phyloP scores from a whole-genome alignment of 352 stramenopile species.

The Phytophthora pini region DNA sequence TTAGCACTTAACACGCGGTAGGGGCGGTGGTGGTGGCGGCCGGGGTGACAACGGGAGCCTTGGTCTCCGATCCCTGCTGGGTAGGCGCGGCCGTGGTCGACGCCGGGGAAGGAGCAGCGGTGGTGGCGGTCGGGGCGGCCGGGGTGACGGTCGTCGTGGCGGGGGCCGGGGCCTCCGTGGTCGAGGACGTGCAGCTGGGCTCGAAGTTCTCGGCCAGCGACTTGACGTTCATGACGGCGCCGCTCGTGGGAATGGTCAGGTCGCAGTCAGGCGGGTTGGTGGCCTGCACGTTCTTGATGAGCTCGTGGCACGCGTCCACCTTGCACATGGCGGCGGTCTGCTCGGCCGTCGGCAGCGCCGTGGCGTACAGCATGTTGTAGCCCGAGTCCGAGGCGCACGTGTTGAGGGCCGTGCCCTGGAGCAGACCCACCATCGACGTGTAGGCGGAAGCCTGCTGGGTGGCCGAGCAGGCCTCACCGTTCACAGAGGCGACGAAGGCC shows the following conservation, averaged over 20 bases:
- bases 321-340: conserved; percentile 51
- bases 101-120: conserved; percentile 1
- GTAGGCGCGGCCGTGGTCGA: conserved; percentile 1
- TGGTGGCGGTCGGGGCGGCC: conserved; percentile 7
- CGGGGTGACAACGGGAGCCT: neutral
- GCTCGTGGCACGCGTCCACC: conserved; percentile 31
- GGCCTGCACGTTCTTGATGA: conserved; percentile 40
- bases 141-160: conserved; percentile 1
- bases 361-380: conserved; percentile 53
- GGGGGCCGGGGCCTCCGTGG: conserved; percentile 18
- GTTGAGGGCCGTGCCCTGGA: conserved; percentile 24
- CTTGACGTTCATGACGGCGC: conserved; percentile 47
- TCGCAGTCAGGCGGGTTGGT: conserved; percentile 46
- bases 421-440: conserved; percentile 30
- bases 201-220: conserved; percentile 41
- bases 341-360: conserved; percentile 33
- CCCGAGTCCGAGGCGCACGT: conserved; percentile 31
- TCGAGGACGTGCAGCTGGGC: conserved; percentile 27
- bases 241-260: conserved; percentile 46
- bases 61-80: no score
- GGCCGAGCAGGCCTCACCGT: conserved; percentile 31
- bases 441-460: conserved; percentile 30
- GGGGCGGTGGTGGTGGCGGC: conserved; percentile 21
- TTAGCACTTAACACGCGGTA: conserved; percentile 39
- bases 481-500: conserved; percentile 36